Percentiles rank a stretch among this genome's conserved stretches.
These are phyloP conservation scores for Yamadazyma takamatsuzukensis DNA, from an alignment of 805 yeast genomes.

Conservation along the genomic window DNA sequence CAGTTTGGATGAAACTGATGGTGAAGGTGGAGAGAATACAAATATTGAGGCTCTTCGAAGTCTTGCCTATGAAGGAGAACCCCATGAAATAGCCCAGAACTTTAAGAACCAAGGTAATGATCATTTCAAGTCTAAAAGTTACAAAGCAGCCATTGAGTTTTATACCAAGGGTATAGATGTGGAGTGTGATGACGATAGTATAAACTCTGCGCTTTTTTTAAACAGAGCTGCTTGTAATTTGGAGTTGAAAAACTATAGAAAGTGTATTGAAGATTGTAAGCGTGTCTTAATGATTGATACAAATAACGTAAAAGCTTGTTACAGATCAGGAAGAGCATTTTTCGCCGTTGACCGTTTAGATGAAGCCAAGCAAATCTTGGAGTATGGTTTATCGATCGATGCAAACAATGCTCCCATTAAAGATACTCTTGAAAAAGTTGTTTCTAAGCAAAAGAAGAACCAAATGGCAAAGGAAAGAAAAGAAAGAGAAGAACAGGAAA, in stretches of 20 bases:
- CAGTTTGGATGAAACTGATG: conserved; percentile 70
- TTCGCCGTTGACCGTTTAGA: conserved; percentile 60
- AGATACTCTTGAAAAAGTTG: conserved; percentile 40
- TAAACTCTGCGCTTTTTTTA: conserved; percentile 61
- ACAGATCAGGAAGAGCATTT: conserved; percentile 80
- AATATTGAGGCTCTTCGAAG: conserved; percentile 87
- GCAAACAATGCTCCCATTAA: conserved; percentile 54
- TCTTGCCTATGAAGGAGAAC: conserved; percentile 92
- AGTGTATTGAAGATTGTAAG: conserved; percentile 83
- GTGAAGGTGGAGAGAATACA: conserved; percentile 68
- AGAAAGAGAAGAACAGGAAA: conserved; percentile 37
- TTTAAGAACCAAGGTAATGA: conserved; percentile 95
- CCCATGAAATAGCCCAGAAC: conserved; percentile 84
- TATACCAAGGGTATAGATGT: conserved; percentile 80
- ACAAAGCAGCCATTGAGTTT: conserved; percentile 68
- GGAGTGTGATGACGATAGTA: conserved; percentile 50
- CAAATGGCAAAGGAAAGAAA: conserved; percentile 26
- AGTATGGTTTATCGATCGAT: conserved; percentile 64
- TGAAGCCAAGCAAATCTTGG: conserved; percentile 66
- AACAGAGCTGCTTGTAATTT: conserved; percentile 93
- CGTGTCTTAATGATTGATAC: conserved; percentile 64
- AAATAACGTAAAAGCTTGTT: conserved; percentile 77
- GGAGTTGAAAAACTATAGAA: conserved; percentile 78
- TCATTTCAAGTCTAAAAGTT: conserved; percentile 67
- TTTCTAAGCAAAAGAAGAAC: conserved; percentile 30